phyloP scores from a whole-genome alignment of 768 basidiomycete species.

The Dictyophora rubrovolvata region DNA sequence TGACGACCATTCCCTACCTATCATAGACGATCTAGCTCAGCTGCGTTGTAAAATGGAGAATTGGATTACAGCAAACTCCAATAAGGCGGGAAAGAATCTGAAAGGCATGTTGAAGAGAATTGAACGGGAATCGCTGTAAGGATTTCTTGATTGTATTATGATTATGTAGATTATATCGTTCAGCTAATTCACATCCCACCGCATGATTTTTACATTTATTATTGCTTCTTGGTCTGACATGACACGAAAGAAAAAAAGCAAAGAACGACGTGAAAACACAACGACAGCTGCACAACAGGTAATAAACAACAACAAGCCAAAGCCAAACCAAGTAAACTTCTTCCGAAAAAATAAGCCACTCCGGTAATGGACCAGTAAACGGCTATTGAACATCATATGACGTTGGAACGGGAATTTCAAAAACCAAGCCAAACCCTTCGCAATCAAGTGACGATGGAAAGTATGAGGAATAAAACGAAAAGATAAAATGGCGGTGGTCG shows the following conservation, averaged over 20 bases:
- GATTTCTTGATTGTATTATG: not conserved
- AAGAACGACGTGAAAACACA: slow-evolving; percentile 2
- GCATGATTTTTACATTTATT: not conserved
- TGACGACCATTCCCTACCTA: slow-evolving; percentile 52
- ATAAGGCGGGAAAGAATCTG: slow-evolving; percentile 69
- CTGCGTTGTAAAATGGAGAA: slow-evolving; percentile 75
- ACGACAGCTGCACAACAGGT: not conserved
- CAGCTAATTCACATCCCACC: not conserved
- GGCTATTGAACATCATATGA: not conserved
- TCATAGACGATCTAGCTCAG: slow-evolving; percentile 53
- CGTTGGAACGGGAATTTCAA: not conserved
- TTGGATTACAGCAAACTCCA: slow-evolving; percentile 82
- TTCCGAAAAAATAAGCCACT: not conserved
- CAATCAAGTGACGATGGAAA: not conserved
- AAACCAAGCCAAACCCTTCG: not conserved
- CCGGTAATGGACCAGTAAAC: not conserved
- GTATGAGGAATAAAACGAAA: not conserved
- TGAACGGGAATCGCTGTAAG: slow-evolving; percentile 23
- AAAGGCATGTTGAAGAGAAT: slow-evolving; percentile 80
- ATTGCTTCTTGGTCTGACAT: slow-evolving; percentile 3
- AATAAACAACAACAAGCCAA: not conserved
- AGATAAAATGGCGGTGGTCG: not conserved
- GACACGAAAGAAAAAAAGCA: not conserved
- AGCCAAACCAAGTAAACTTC: not conserved
- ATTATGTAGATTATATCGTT: not conserved